These are phyloP conservation scores for Claviceps arundinis DNA, from an alignment of 2,329 filamentous ascomycete species.

Conservation along the genomic window DNA sequence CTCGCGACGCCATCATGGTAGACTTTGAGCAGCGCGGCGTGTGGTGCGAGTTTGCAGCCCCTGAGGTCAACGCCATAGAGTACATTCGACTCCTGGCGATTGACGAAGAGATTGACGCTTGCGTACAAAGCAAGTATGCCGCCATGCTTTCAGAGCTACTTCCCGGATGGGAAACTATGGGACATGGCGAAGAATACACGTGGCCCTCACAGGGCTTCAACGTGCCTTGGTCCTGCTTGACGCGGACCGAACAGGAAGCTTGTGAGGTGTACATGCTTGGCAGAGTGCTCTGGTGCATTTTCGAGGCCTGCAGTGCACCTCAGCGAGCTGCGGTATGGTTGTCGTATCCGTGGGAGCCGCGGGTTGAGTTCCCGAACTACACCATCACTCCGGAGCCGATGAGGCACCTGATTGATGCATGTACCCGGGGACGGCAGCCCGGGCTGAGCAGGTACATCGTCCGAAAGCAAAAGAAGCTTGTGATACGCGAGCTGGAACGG, in stretches of 20 bases:
- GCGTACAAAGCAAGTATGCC: conserved; percentile 27
- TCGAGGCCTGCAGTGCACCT: conserved; percentile 45
- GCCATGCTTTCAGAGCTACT: conserved; percentile 29
- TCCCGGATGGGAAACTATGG: conserved; percentile 30
- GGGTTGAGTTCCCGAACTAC: conserved; percentile 42
- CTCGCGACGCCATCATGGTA: conserved; percentile 38
- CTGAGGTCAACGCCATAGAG: conserved; percentile 46
- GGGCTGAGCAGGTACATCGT: conserved; percentile 32
- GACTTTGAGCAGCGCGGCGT: conserved; percentile 51
- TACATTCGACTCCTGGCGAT: conserved; percentile 41
- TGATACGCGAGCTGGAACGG: conserved; percentile 24
- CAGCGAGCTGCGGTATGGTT: conserved; percentile 44
- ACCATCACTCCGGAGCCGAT: conserved; percentile 31
- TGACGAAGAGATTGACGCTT: conserved; percentile 30
- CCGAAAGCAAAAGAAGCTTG: conserved; percentile 31
- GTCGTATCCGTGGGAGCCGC: conserved; percentile 43
- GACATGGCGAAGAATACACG: conserved; percentile 28
- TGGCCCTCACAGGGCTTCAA: conserved; percentile 40
- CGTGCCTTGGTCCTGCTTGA: conserved; percentile 42
- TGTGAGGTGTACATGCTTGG: conserved; percentile 52
- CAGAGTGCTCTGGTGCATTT: conserved; percentile 48
- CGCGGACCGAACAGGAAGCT: conserved; percentile 36
- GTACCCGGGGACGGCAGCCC: conserved; percentile 33
- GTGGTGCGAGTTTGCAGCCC: conserved; percentile 48
- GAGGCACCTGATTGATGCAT: conserved; percentile 34